Percentiles rank a stretch among this genome's conserved stretches.
Conservation (phyloP, 495 filamentous ascomycete genomes). For the Cercophora samala region DNA sequence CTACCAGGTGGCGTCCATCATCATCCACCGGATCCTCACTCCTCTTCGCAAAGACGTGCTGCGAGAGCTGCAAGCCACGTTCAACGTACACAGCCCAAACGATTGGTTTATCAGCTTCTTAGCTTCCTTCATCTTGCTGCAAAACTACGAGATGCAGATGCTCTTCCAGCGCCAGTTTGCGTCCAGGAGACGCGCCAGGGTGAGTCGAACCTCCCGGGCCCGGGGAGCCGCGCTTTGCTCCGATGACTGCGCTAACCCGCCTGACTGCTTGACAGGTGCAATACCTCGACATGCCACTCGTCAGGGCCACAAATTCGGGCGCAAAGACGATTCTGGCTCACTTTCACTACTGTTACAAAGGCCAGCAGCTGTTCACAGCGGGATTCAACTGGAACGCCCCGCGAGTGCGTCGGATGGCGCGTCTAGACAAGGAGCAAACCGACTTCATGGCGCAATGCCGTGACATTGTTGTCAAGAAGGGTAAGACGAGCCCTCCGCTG, state of each 20-base stretch:
- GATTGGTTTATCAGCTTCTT: conserved; percentile 40
- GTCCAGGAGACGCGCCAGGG: conserved; percentile 22
- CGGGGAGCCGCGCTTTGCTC: neutral
- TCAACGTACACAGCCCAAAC: conserved; percentile 35
- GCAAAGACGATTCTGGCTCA: conserved; percentile 44
- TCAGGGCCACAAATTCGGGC: conserved; percentile 41
- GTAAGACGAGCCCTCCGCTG: conserved; percentile 17
- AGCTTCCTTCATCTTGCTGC: conserved; percentile 38
- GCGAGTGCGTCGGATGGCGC: conserved; percentile 35
- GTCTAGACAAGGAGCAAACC: conserved; percentile 34
- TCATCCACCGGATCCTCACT: conserved; percentile 37
- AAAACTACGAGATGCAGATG: conserved; percentile 42
- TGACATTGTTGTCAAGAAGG: conserved; percentile 27
- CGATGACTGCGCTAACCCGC: conserved; percentile 3
- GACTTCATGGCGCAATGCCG: conserved; percentile 35
- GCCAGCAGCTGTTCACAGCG: conserved; percentile 33
- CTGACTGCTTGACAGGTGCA: conserved; percentile 24
- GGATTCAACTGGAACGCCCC: conserved; percentile 36
- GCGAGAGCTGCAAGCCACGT: conserved; percentile 29
- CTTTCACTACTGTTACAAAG: conserved; percentile 43
- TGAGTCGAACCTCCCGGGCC: conserved; percentile 15
- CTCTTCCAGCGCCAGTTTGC: conserved; percentile 37
- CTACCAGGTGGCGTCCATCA: conserved; percentile 39
- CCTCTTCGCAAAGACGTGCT: conserved; percentile 35
- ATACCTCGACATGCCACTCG: conserved; percentile 40